Conservation (phyloP, 345 rosid species). For the Aquilaria yunnanensis region DNA sequence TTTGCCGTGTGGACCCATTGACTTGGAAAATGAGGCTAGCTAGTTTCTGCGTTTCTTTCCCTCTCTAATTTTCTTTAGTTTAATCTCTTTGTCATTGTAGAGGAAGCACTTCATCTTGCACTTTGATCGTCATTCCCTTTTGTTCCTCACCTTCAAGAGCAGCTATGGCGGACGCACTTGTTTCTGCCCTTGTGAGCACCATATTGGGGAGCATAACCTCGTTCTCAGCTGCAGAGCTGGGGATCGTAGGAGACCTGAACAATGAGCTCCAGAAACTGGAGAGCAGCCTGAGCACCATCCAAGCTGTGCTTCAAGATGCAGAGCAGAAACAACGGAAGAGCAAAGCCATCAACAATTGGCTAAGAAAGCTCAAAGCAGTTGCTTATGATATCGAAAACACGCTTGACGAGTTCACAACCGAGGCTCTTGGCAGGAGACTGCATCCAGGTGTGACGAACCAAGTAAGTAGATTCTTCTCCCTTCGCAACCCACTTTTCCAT, state of each 20-base stretch:
- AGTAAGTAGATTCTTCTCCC: slow-evolving; percentile 7
- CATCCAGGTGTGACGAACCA: not conserved
- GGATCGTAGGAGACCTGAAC: not conserved
- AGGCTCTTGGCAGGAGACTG: slow-evolving; percentile 1
- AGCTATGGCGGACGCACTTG: not conserved
- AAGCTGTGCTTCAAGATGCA: slow-evolving; percentile 10
- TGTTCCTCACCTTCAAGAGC: no score
- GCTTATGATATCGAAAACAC: slow-evolving; percentile 7
- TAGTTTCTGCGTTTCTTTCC: no score
- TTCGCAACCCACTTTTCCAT: not conserved
- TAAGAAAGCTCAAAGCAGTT: slow-evolving; percentile 3
- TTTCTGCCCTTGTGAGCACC: not conserved
- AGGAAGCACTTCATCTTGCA: no score
- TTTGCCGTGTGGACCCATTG: no score
- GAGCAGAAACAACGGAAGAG: slow-evolving; percentile 8
- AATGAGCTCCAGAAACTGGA: not conserved
- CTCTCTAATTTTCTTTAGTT: no score
- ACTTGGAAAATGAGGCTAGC: no score
- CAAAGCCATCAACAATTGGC: slow-evolving; percentile 7
- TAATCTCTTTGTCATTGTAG: no score
- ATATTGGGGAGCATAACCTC: not conserved
- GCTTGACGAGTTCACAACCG: not conserved
- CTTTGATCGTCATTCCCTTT: no score
- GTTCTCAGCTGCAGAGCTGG: not conserved
- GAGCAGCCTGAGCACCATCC: slow-evolving; percentile 6